Evolutionary conservation across 2,329 filamentous ascomycete species (phyloP).

Genomic region (Calycina herbarum): DNA sequence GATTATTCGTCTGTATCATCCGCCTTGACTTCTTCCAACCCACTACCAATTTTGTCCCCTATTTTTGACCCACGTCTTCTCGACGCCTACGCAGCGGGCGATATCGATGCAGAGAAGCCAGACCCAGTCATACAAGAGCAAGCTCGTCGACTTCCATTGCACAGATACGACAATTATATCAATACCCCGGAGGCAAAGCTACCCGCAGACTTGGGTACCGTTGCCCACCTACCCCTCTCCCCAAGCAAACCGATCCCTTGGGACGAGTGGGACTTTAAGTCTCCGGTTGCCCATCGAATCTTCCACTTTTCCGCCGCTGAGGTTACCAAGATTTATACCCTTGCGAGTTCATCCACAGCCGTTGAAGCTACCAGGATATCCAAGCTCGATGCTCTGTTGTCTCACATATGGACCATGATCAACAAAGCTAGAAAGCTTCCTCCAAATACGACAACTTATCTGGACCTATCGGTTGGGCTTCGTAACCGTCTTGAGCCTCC

Average conservation of each 20-base stretch:
- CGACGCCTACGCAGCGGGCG: conserved; percentile 39
- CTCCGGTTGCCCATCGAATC: conserved; percentile 37
- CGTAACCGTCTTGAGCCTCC: conserved; percentile 42
- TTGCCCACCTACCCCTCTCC: conserved; percentile 24
- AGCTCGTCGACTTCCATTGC: conserved; percentile 44
- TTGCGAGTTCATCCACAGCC: conserved; percentile 20
- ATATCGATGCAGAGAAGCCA: conserved; percentile 31
- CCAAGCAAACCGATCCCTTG: conserved; percentile 42
- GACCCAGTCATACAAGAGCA: conserved; percentile 32
- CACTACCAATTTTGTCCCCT: conserved; percentile 29
- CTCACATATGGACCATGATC: conserved; percentile 48
- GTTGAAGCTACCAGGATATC: conserved; percentile 35
- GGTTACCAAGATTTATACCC: conserved; percentile 39
- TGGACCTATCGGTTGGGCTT: conserved; percentile 45
- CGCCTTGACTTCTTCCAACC: conserved; percentile 9
- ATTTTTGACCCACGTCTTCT: conserved; percentile 45
- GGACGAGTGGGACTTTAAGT: conserved; percentile 44
- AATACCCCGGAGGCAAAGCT: conserved; percentile 19
- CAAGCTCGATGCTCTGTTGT: conserved; percentile 47
- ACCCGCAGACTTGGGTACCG: conserved; percentile 31
- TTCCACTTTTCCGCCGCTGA: conserved; percentile 43
- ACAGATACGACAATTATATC: conserved; percentile 49
- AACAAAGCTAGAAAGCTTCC: conserved; percentile 42
- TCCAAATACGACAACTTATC: conserved; percentile 33
- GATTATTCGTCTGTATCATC: conserved; percentile 42